Conservation (phyloP, 768 basidiomycete genomes). For the Piloderma croceum region DNA sequence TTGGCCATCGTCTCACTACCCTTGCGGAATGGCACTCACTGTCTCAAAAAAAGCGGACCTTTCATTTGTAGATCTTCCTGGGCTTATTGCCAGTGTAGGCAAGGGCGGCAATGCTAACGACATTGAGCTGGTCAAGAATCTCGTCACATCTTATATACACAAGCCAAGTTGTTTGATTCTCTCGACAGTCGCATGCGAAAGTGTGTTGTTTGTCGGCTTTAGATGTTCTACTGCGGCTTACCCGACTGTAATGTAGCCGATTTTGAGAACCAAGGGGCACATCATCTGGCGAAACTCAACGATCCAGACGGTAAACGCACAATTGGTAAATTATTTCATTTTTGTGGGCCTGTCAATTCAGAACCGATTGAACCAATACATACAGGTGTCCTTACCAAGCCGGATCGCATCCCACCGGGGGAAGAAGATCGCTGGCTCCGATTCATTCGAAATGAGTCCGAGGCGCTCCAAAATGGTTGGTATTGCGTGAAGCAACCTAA, state of each 20-base stretch:
- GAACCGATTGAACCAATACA: not conserved
- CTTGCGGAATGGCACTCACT: constrained; percentile 32
- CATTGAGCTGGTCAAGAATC: constrained; percentile 52
- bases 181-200: constrained; percentile 58
- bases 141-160: constrained; percentile 55
- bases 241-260: constrained; percentile 46
- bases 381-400: constrained; percentile 69
- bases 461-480: constrained; percentile 52
- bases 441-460: constrained; percentile 50
- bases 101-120: constrained; percentile 46
- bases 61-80: constrained; percentile 39
- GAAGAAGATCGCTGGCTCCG: constrained; percentile 53
- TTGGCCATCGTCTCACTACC: constrained; percentile 62
- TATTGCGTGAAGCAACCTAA: constrained; percentile 52
- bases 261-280: constrained; percentile 74
- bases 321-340: constrained; percentile 42
- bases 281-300: constrained; percentile 52
- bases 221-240: not conserved
- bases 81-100: constrained; percentile 55
- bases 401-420: constrained; percentile 56
- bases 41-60: constrained; percentile 34
- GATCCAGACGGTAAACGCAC: constrained; percentile 65
- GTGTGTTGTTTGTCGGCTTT: constrained; percentile 32
- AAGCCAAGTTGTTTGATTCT: constrained; percentile 60
- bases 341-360: not conserved